These are phyloP conservation scores for Lachnellula occidentalis DNA, from an alignment of 2,329 filamentous ascomycete species.

Conservation along the genomic window DNA sequence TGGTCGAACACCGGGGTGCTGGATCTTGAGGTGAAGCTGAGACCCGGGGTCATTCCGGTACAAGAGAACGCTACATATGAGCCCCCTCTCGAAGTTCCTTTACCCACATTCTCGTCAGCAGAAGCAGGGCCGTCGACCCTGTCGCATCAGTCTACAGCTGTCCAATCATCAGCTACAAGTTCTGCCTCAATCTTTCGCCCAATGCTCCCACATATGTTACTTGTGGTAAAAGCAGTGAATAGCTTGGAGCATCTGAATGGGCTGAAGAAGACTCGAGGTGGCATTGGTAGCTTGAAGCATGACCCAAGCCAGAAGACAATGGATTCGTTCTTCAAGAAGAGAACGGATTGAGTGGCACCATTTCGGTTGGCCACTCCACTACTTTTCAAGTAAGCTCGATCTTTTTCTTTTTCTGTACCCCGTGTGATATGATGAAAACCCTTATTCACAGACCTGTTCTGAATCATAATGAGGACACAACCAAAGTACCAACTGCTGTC, in stretches of 20 bases:
- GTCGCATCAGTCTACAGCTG: neutral
- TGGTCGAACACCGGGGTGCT: slow-evolving; percentile 63
- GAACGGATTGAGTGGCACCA: slow-evolving; percentile 12
- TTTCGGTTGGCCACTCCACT: neutral
- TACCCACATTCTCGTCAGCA: neutral
- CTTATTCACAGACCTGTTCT: slow-evolving; percentile 81
- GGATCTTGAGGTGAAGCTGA: slow-evolving; percentile 25
- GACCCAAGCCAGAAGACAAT: slow-evolving; percentile 73
- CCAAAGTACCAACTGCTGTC: slow-evolving; percentile 76
- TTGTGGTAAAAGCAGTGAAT: slow-evolving; percentile 59
- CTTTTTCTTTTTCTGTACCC: slow-evolving; percentile 14
- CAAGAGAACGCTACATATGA: neutral
- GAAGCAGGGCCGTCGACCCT: neutral
- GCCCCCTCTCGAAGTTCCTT: neutral
- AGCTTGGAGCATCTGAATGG: slow-evolving; percentile 64
- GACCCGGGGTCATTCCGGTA: neutral
- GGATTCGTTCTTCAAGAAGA: slow-evolving; percentile 67
- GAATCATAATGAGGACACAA: slow-evolving; percentile 64
- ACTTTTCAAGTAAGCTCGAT: slow-evolving; percentile 35
- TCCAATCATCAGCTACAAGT: neutral
- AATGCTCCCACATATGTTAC: slow-evolving; percentile 36
- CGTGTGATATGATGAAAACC: slow-evolving; percentile 60
- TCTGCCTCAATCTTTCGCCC: neutral
- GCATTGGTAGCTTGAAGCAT: slow-evolving; percentile 72
- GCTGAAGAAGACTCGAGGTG: slow-evolving; percentile 74